phyloP scores from a whole-genome alignment of 1,284 basidiomycete species.

The Cystobasidium sp. region DNA sequence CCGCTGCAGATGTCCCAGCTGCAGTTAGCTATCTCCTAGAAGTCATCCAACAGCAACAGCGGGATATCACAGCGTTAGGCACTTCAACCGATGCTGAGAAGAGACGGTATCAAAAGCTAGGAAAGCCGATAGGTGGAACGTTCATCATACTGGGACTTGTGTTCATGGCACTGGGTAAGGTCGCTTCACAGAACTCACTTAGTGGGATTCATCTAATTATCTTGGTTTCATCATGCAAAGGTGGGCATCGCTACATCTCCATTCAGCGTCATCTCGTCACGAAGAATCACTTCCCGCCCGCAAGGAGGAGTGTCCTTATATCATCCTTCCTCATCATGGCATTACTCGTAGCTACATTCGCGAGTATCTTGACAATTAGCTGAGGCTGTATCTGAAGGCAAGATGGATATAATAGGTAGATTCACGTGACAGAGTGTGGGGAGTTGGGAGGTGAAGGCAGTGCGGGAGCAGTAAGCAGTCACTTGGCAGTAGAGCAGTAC shows the following conservation, averaged over 20 bases:
- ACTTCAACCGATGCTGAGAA: conserved; percentile 8
- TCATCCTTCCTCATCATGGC: conserved; percentile 28
- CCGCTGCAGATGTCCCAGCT: conserved; percentile 10
- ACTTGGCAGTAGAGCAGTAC: no score
- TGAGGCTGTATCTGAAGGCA: conserved; percentile 6
- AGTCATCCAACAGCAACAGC: conserved; percentile 33
- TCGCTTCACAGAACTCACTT: no score
- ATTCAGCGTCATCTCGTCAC: conserved; percentile 27
- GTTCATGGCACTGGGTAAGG: conserved; percentile 40
- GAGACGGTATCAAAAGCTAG: conserved; percentile 29
- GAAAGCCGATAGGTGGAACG: conserved; percentile 45
- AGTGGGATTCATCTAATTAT: not conserved
- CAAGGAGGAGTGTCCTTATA: conserved; percentile 31
- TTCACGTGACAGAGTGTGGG: no score
- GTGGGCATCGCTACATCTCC: conserved; percentile 36
- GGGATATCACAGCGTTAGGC: conserved; percentile 12
- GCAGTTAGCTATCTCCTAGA: conserved; percentile 15
- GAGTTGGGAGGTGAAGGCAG: no score
- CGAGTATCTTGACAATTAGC: conserved; percentile 22
- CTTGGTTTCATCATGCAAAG: conserved; percentile 3
- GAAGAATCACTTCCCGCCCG: conserved; percentile 42
- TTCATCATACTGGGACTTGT: conserved; percentile 41
- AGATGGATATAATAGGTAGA: no score
- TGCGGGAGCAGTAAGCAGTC: no score
- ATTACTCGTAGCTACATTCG: conserved; percentile 31